Evolutionary conservation across 202 grass and related monocot genomes (phyloP), one percentile per base, ranked within the genome.

Genomic region (Panicum virgatum): DNA sequence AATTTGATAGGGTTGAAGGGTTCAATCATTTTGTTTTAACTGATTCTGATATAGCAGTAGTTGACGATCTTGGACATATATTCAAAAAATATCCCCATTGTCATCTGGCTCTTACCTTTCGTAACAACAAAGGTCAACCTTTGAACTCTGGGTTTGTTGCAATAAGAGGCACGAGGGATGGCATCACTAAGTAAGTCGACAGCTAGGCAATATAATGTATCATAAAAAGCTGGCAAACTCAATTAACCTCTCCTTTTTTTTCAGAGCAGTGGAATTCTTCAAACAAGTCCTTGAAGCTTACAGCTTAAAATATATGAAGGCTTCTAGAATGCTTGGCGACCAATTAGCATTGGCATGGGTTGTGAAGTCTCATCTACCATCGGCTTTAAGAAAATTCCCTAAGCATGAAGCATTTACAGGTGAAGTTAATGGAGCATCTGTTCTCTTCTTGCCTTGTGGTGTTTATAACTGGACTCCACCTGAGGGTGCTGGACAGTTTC

Each of bases 391-490:
- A 48, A 93, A 88, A 12, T 92, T 93, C 91, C 84, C 77, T 57
- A 89, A 63, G 83, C 96, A 88, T 83, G 85, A 93, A 62, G 66
- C 56, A 61, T 99, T 96, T 93, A 83, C 69, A 38, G 90, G 77
- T 77, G 82, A 96, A 80, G 74, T 96, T 57, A 93, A 91, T 81
- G 90, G 96, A 73, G 84, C 75, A 63, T 89, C 80, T 36, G 27
- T 96, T 71, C 83, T 93, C 43, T 96, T 98, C 89, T 88, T 98
- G 86, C 96, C 96, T 66, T 98, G 96, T 92, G 85, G 73, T 72
- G 42, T 93, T 73, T 96, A 98, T 86, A 98, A 95, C 69, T 98
- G 96, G 92, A 93, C 92, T 12, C 92, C 96, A n/a, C 96, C 92
- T 80, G 90, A 95, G 53, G 92, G 96, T 58, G 90, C 89, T 83